A percentile compares a stretch with the other conserved stretches of the same genome.
Conservation (phyloP, 2,329 filamentous ascomycete genomes). For the Alternaria ethzedia region DNA sequence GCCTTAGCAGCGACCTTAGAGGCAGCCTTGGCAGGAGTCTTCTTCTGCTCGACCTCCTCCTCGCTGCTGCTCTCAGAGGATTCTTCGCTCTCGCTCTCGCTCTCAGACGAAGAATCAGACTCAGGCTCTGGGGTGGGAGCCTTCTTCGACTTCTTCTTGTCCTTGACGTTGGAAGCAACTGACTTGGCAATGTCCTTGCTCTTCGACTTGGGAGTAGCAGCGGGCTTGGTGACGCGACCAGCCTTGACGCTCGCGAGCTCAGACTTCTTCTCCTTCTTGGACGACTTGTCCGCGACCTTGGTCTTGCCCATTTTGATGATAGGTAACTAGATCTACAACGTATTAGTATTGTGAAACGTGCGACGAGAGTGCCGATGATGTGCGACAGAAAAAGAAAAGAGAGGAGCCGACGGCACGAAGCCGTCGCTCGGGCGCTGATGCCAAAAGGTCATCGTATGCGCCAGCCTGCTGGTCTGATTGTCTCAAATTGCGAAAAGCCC, state of each 20-base stretch:
- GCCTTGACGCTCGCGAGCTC: conserved; percentile 67
- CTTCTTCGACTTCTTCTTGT: conserved; percentile 61
- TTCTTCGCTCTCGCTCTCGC: conserved; percentile 44
- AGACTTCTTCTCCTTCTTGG: conserved; percentile 66
- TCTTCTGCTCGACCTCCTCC: conserved; percentile 45
- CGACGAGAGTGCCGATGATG: conserved; percentile 2
- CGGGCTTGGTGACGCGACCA: conserved; percentile 70
- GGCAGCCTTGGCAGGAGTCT: conserved; percentile 42
- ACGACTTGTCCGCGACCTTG: conserved; percentile 41
- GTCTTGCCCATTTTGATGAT: conserved; percentile 46
- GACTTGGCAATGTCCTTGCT: conserved; percentile 71
- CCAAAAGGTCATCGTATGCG: conserved; percentile 26
- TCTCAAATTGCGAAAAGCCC: conserved; percentile 53
- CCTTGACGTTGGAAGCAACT: conserved; percentile 46
- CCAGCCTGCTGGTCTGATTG: conserved; percentile 46
- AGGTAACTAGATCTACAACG: conserved; percentile 35
- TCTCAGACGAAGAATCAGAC: conserved; percentile 48
- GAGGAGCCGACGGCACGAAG: conserved; percentile 29
- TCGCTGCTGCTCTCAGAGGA: conserved; percentile 37
- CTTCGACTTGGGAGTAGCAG: conserved; percentile 69
- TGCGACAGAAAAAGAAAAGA: conserved; percentile 18
- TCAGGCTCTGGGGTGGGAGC: conserved; percentile 56
- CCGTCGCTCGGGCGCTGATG: conserved; percentile 33
- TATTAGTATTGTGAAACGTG: conserved; percentile 37
- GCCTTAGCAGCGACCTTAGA: conserved; percentile 46